Conservation (phyloP, 2,329 filamentous ascomycete genomes). For the Sordariomycetes sp. region DNA sequence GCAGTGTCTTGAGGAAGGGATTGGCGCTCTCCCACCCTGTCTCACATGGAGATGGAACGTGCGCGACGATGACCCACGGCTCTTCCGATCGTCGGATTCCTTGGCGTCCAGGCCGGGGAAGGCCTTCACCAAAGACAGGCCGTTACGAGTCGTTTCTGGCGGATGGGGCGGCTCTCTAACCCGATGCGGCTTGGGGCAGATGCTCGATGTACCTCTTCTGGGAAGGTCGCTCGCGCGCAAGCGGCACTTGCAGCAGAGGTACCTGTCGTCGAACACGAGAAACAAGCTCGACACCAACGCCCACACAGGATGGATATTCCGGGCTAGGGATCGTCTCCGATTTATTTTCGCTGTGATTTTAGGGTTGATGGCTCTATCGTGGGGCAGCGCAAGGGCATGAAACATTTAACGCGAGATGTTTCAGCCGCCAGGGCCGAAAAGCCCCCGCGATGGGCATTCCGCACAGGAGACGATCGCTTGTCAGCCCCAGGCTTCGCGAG, state of each 20-base stretch:
- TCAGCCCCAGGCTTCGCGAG: not conserved
- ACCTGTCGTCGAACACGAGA: not conserved
- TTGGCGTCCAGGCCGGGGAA: not conserved
- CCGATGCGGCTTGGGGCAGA: not conserved
- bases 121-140: not conserved
- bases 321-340: not conserved
- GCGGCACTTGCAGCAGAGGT: not conserved
- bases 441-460: not conserved
- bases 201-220: not conserved
- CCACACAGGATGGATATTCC: not conserved
- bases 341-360: not conserved
- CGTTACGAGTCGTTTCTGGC: not conserved
- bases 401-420: not conserved
- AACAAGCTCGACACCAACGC: not conserved
- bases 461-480: not conserved
- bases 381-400: not conserved
- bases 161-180: not conserved
- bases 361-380: too few species aligned
- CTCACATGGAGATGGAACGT: not conserved
- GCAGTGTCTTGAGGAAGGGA: too few species aligned
- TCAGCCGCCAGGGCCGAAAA: not conserved
- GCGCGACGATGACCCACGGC: not conserved
- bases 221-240: not conserved
- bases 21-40: too few species aligned
- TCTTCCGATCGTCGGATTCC: not conserved